These are phyloP conservation scores for Pythium phragmiticola DNA, from an alignment of 352 stramenopile genomes.

Conservation along the genomic window DNA sequence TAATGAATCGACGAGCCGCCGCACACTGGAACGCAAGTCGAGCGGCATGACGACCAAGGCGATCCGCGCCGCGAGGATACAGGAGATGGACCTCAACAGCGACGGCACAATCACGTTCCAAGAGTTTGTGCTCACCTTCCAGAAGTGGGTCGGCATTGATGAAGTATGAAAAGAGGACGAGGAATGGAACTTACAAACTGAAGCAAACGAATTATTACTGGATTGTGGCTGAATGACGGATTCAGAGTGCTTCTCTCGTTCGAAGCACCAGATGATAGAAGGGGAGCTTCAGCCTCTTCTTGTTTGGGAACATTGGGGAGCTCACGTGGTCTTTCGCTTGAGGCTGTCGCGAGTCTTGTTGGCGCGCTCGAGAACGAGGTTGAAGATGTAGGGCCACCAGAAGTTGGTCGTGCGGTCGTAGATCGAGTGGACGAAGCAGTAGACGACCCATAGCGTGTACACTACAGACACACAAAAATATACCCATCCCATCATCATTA, in stretches of 20 bases:
- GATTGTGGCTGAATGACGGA: not conserved
- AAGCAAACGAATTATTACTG: not conserved
- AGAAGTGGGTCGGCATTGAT: constrained; percentile 81
- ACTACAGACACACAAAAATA: constrained; percentile 29
- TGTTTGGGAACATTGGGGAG: not conserved
- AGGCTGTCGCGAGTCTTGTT: constrained; percentile 58
- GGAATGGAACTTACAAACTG: not conserved
- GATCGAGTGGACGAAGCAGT: constrained; percentile 82
- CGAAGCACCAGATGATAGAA: not conserved
- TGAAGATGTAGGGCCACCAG: constrained; percentile 86
- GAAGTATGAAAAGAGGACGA: constrained; percentile 17
- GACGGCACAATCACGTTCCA: constrained; percentile 89
- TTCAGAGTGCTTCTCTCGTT: constrained; percentile 5
- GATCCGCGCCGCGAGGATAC: constrained; percentile 76
- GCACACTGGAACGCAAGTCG: constrained; percentile 46
- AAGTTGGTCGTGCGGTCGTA: constrained; percentile 85
- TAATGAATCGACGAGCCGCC: constrained; percentile 26
- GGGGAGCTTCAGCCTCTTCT: not conserved
- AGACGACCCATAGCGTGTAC: constrained; percentile 79
- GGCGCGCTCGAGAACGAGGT: constrained; percentile 62
- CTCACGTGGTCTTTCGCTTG: constrained; percentile 33
- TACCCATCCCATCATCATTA: not conserved
- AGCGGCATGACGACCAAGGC: constrained; percentile 59
- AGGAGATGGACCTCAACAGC: constrained; percentile 86
- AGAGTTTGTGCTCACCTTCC: constrained; percentile 88